A percentile compares a stretch with the other conserved stretches of the same genome.
Conservation (phyloP, 129 eudicot species). For the Flaveria sonorensis region DNA sequence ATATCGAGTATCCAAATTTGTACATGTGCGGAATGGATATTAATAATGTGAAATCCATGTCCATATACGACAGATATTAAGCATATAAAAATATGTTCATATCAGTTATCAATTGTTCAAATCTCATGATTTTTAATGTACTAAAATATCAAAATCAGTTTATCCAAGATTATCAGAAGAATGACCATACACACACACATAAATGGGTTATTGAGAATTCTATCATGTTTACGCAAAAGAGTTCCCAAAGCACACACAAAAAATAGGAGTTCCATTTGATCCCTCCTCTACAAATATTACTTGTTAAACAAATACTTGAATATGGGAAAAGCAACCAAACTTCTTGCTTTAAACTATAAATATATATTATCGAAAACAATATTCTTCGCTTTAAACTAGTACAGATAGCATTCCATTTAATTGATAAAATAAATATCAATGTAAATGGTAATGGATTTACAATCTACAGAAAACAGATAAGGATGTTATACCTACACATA, state of each 20-base stretch:
- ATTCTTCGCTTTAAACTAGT: not conserved
- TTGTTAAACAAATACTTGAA: not conserved
- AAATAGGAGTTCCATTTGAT: too few species aligned
- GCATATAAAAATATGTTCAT: not conserved
- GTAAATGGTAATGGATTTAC: not conserved
- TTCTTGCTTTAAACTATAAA: not conserved
- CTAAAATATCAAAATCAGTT: not conserved
- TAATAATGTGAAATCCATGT: conserved; percentile 18
- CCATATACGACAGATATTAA: not conserved
- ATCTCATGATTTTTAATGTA: not conserved
- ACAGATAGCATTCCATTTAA: not conserved
- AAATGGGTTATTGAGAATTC: too few species aligned
- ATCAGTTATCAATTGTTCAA: not conserved
- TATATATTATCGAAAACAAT: not conserved
- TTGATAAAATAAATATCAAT: not conserved
- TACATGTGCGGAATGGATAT: conserved; percentile 2
- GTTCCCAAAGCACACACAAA: too few species aligned
- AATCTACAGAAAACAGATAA: not conserved
- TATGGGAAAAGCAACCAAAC: not conserved
- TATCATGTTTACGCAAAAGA: too few species aligned
- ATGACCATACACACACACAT: not conserved
- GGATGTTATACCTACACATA: not conserved
- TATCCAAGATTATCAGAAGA: conserved; percentile 11
- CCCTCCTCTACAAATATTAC: not conserved
- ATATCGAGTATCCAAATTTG: conserved; percentile 9